phyloP scores from a whole-genome alignment of 495 filamentous ascomycete genomes.

The Aspergillus heteromorphus region DNA sequence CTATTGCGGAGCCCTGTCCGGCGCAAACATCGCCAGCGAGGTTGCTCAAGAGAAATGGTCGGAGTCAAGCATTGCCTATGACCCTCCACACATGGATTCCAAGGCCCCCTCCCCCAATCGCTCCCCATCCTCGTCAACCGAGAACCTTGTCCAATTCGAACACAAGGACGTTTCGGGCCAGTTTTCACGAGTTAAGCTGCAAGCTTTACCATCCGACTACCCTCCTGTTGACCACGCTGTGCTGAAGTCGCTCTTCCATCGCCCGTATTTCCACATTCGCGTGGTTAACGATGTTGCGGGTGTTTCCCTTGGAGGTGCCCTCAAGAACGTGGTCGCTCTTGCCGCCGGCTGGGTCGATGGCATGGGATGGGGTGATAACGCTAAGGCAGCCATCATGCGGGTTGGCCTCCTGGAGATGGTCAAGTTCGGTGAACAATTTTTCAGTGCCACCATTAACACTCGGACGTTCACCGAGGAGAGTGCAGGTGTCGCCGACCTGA shows the following conservation, averaged over 20 bases:
- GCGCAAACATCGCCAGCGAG: constrained; percentile 94
- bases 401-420: constrained; percentile 93
- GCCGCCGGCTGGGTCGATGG: constrained; percentile 95
- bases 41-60: constrained; percentile 93
- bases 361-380: constrained; percentile 95
- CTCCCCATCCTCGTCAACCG: constrained; percentile 50
- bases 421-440: constrained; percentile 89
- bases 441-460: constrained; percentile 67
- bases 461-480: constrained; percentile 94
- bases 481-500: constrained; percentile 92
- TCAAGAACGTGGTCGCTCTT: constrained; percentile 96
- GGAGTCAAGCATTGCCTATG: constrained; percentile 95
- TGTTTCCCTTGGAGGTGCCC: constrained; percentile 87
- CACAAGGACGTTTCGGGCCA: constrained; percentile 61
- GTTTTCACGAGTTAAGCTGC: constrained; percentile 59
- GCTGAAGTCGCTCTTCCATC: constrained; percentile 82
- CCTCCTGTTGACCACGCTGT: constrained; percentile 74
- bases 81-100: constrained; percentile 80
- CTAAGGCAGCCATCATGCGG: constrained; percentile 95
- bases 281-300: constrained; percentile 91
- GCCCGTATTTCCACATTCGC: constrained; percentile 95
- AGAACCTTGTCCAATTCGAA: constrained; percentile 55
- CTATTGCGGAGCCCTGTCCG: constrained; percentile 93
- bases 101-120: constrained; percentile 60
- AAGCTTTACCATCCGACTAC: constrained; percentile 70